Conservation (phyloP, 2,329 filamentous ascomycete genomes). For the Furcasterigmium sp. region DNA sequence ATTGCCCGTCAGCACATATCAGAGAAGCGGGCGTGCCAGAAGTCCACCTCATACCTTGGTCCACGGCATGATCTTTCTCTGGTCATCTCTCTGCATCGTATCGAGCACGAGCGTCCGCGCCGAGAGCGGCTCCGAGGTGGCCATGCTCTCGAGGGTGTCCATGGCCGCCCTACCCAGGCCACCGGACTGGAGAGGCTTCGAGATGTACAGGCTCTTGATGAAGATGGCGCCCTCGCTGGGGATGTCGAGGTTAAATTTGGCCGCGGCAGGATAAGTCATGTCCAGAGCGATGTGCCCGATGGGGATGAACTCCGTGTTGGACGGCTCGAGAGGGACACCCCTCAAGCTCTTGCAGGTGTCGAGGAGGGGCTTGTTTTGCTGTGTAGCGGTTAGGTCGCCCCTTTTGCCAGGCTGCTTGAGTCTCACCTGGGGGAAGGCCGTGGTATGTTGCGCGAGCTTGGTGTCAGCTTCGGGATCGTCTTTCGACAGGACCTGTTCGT, state of each 20-base stretch:
- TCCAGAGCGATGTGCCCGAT: constrained; percentile 25
- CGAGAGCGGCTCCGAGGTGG: constrained; percentile 15
- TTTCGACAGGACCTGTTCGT: constrained; percentile 9
- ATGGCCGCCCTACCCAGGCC: constrained; percentile 22
- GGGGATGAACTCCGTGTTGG: constrained; percentile 15
- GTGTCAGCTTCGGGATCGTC: constrained; percentile 5
- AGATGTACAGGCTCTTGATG: constrained; percentile 24
- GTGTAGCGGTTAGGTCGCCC: constrained; percentile 7
- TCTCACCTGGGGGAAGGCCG: constrained; percentile 12
- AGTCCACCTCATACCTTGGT: neutral
- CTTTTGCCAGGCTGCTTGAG: neutral
- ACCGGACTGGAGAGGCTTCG: constrained; percentile 15
- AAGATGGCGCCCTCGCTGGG: constrained; percentile 16
- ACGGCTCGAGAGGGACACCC: constrained; percentile 5
- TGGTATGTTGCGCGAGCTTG: constrained; percentile 15
- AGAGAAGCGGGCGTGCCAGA: too few species aligned
- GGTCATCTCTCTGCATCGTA: constrained; percentile 17
- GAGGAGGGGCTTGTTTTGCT: constrained; percentile 11
- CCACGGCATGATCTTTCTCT: neutral
- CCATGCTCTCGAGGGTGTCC: constrained; percentile 21
- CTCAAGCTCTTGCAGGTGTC: constrained; percentile 9
- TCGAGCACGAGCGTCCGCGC: constrained; percentile 19
- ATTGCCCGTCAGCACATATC: neutral
- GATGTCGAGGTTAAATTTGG: constrained; percentile 11
- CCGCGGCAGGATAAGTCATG: constrained; percentile 8